A percentile compares a stretch with the other conserved stretches of the same genome.
Conservation (phyloP, 306 rosid genomes). For the Citrullus amarus region DNA sequence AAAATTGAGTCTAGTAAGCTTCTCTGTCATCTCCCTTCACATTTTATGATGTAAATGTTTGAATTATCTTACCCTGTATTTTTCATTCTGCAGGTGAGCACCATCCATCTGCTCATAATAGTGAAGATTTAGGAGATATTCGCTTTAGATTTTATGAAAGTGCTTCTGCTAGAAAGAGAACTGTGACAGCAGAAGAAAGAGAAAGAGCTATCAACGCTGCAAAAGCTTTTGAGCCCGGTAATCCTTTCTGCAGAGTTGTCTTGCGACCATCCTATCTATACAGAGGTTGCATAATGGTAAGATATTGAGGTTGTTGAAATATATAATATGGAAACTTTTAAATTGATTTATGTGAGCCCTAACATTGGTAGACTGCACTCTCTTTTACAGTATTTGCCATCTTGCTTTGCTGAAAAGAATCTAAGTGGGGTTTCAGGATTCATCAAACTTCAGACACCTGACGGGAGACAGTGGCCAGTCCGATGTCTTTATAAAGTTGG, state of each 20-base stretch:
- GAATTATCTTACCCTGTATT: constrained; percentile 11
- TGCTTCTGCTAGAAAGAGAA: constrained; percentile 96
- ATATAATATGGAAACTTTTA: background rate
- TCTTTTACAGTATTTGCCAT: constrained; percentile 73
- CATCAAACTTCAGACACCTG: constrained; percentile 73
- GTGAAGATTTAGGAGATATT: constrained; percentile 56
- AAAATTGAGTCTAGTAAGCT: constrained; percentile 47
- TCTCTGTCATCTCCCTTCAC: constrained; percentile 7
- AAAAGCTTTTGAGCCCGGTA: constrained; percentile 71
- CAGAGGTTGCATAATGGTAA: constrained; percentile 97
- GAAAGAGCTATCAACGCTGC: constrained; percentile 70
- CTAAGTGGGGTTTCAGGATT: constrained; percentile 80
- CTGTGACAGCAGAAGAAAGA: constrained; percentile 92
- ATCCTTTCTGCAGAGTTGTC: constrained; percentile 93
- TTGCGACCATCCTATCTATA: constrained; percentile 89
- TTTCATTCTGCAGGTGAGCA: constrained; percentile 41
- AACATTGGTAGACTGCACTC: background rate
- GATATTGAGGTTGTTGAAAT: constrained; percentile 11
- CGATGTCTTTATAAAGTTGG: constrained; percentile 87
- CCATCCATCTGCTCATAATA: constrained; percentile 41
- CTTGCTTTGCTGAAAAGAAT: constrained; percentile 93
- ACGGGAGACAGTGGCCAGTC: constrained; percentile 81
- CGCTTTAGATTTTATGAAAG: constrained; percentile 85
- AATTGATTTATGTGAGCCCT: background rate
- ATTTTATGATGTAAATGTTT: background rate